Conservation (phyloP, 2,329 filamentous ascomycete species). For the Gliomastix tumulicola region DNA sequence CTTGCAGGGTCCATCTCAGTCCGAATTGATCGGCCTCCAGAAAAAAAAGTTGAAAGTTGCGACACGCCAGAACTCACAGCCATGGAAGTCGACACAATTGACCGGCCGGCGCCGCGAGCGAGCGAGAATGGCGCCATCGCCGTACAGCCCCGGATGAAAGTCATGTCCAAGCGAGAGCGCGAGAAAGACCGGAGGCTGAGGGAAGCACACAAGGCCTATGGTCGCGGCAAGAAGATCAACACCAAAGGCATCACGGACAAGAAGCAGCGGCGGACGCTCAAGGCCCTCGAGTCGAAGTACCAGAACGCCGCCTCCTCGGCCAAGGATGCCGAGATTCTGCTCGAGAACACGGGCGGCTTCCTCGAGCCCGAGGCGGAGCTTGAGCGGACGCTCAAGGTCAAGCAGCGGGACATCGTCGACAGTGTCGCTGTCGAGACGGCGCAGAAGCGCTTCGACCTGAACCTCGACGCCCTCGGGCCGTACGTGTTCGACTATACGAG, state of each 20-base stretch:
- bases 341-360: conserved; percentile 81
- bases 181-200: conserved; percentile 44
- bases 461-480: conserved; percentile 73
- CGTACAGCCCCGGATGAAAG: conserved; percentile 42
- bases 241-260: conserved; percentile 74
- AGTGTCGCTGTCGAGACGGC: conserved; percentile 76
- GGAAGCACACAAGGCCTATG: conserved; percentile 71
- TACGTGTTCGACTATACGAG: conserved; percentile 85
- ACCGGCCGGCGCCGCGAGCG: conserved; percentile 20
- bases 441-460: conserved; percentile 88
- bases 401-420: conserved; percentile 75
- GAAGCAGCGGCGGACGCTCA: conserved; percentile 78
- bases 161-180: conserved; percentile 43
- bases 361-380: conserved; percentile 83
- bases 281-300: conserved; percentile 73
- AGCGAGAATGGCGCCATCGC: conserved; percentile 50
- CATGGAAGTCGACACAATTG: conserved; percentile 30
- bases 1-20: too few relatives aligned
- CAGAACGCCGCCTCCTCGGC: conserved; percentile 74
- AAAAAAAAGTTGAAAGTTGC: too few relatives aligned
- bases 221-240: conserved; percentile 71
- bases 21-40: too few relatives aligned
- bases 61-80: too few relatives aligned
- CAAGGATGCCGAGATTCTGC: conserved; percentile 90
- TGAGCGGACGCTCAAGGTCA: conserved; percentile 86